Conservation (phyloP, 129 eudicot species). For the Arctium minus region DNA sequence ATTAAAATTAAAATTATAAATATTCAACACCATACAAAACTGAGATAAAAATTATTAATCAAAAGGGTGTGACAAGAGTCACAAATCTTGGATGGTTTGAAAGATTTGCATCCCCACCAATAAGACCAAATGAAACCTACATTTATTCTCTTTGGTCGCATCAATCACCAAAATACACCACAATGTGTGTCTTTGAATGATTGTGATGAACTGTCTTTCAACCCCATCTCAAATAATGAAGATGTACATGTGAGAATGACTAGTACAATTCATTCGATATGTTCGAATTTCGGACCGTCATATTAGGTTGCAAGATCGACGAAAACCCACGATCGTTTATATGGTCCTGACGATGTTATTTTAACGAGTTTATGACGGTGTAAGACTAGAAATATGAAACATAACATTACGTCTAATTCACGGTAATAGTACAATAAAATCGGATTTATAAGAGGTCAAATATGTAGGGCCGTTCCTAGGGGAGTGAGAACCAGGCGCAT, state of each 20-base stretch:
- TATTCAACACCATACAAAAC: not conserved
- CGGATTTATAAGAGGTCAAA: not conserved
- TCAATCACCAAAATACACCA: conserved; percentile 23
- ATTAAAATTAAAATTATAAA: not conserved
- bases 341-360: not conserved
- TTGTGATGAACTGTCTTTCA: conserved; percentile 22
- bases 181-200: conserved; percentile 21
- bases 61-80: not conserved
- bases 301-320: not conserved
- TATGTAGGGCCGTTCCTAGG: too few relatives aligned
- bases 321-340: not conserved
- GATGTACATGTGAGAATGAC: conserved; percentile 26
- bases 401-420: too few relatives aligned
- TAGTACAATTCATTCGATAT: conserved; percentile 2
- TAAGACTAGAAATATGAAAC: not conserved
- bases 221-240: conserved; percentile 16
- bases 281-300: not conserved
- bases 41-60: not conserved
- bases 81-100: conserved; percentile 12
- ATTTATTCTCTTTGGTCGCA: conserved; percentile 28
- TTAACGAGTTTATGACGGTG: not conserved
- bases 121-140: conserved; percentile 12
- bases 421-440: not conserved
- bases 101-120: conserved; percentile 25
- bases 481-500: too few relatives aligned